A percentile compares a stretch with the other conserved stretches of the same genome.
phyloP scores from a whole-genome alignment of 768 basidiomycete species.

The Tephrocybe sp. region DNA sequence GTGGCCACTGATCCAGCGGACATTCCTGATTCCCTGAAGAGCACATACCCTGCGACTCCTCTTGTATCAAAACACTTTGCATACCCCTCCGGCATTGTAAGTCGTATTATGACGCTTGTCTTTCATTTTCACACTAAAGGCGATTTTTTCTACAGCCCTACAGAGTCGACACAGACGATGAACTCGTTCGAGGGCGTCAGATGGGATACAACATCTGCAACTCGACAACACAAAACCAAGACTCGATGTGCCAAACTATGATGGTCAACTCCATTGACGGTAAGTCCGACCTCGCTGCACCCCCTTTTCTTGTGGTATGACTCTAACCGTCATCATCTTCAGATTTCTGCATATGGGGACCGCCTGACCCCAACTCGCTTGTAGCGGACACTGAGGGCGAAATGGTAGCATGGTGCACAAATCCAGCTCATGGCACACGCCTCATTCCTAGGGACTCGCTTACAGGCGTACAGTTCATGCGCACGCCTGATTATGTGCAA shows the following conservation, averaged over 20 bases:
- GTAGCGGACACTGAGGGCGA: conserved; percentile 70
- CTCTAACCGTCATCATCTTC: no score
- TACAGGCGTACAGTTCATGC: conserved; percentile 62
- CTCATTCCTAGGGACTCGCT: conserved; percentile 69
- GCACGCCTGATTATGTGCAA: conserved; percentile 58
- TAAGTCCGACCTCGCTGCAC: conserved; percentile 21
- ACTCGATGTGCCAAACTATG: conserved; percentile 54
- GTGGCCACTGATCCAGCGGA: not conserved
- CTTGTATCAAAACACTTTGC: conserved; percentile 41
- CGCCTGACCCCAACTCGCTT: conserved; percentile 44
- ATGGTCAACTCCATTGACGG: conserved; percentile 53
- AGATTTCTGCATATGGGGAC: conserved; percentile 77
- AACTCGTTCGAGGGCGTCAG: conserved; percentile 47
- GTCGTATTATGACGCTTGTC: conserved; percentile 15
- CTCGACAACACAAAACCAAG: conserved; percentile 50
- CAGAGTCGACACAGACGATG: conserved; percentile 29
- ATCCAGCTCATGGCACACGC: conserved; percentile 68
- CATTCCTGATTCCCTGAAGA: conserved; percentile 12
- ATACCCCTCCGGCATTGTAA: conserved; percentile 41
- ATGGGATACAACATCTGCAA: conserved; percentile 63
- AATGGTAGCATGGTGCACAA: conserved; percentile 80
- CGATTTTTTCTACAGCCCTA: conserved; percentile 22
- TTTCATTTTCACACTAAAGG: not conserved
- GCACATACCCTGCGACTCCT: conserved; percentile 39
- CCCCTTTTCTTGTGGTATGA: not conserved